These are phyloP conservation scores for Glonium stellatum DNA, from an alignment of 495 filamentous ascomycete genomes.

Conservation along the genomic window DNA sequence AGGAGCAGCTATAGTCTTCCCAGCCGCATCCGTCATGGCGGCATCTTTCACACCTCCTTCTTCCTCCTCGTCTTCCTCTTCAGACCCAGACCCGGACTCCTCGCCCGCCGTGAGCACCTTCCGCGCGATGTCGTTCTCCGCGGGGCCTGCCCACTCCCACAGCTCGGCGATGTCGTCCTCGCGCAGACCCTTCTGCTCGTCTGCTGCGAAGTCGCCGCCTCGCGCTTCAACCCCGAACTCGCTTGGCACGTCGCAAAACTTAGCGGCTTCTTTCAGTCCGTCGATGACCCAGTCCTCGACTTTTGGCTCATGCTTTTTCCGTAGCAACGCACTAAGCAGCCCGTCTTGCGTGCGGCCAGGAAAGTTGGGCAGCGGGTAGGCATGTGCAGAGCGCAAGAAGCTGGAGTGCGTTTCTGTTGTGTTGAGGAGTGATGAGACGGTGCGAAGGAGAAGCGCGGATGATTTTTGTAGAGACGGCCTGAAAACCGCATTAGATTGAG, in stretches of 20 bases:
- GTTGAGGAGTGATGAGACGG: slow-evolving; percentile 12
- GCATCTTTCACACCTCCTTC: slow-evolving; percentile 14
- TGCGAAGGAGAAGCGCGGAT: slow-evolving; percentile 10
- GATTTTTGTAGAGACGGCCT: slow-evolving; percentile 27
- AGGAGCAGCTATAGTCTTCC: neutral
- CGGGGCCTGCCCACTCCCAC: slow-evolving; percentile 34
- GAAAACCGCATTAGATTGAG: neutral
- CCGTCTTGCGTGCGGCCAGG: slow-evolving; percentile 62
- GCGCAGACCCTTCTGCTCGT: slow-evolving; percentile 25
- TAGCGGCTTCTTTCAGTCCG: slow-evolving; percentile 39
- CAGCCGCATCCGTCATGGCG: neutral
- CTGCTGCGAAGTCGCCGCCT: neutral
- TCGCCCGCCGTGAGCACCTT: slow-evolving; percentile 17
- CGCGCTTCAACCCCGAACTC: slow-evolving; percentile 2
- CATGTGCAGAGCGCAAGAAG: slow-evolving; percentile 31
- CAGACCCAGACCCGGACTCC: slow-evolving; percentile 30
- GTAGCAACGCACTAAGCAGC: slow-evolving; percentile 57
- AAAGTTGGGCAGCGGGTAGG: slow-evolving; percentile 70
- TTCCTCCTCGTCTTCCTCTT: slow-evolving; percentile 23
- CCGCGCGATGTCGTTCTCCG: slow-evolving; percentile 39
- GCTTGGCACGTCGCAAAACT: slow-evolving; percentile 11
- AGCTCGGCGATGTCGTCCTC: slow-evolving; percentile 19
- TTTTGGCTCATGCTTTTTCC: slow-evolving; percentile 73
- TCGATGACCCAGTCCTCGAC: slow-evolving; percentile 66
- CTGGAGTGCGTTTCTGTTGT: slow-evolving; percentile 13